Conservation (phyloP, 2,329 filamentous ascomycete species). For the Balansia obtecta region DNA sequence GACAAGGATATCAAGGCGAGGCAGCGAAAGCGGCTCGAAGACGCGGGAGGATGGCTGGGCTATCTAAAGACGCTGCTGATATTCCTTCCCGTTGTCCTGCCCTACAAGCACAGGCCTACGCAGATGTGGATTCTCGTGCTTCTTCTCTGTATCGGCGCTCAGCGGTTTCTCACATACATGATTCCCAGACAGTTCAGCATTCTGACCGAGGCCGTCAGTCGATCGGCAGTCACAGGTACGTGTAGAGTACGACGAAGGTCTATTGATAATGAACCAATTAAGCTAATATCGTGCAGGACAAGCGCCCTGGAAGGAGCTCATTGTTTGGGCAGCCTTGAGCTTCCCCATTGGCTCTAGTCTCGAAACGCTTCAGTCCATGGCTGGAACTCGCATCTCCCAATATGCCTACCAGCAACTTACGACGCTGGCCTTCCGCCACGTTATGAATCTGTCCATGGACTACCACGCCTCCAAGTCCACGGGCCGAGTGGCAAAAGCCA, state of each 20-base stretch:
- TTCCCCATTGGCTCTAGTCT: constrained; percentile 6
- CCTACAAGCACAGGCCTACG: constrained; percentile 13
- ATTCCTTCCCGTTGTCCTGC: constrained; percentile 15
- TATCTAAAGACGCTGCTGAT: constrained; percentile 14
- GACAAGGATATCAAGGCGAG: constrained; percentile 12
- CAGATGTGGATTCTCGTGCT: constrained; percentile 14
- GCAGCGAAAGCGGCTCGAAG: constrained; percentile 12
- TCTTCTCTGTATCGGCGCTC: constrained; percentile 9
- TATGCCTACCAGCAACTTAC: constrained; percentile 36
- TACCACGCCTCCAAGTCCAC: constrained; percentile 54
- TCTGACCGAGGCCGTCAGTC: constrained; percentile 11
- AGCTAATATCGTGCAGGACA: neutral
- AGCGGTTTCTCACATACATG: constrained; percentile 13
- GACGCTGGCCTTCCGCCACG: constrained; percentile 46
- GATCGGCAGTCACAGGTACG: constrained; percentile 11
- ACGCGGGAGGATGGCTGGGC: constrained; percentile 13
- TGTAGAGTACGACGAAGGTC: neutral
- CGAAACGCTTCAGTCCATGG: constrained; percentile 7
- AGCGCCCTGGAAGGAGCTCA: constrained; percentile 6
- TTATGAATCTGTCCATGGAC: constrained; percentile 55
- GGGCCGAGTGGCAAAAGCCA: constrained; percentile 46
- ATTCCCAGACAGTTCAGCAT: constrained; percentile 16
- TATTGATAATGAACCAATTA: neutral
- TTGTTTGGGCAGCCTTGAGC: constrained; percentile 8
- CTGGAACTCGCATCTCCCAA: constrained; percentile 13